Evolutionary conservation across 169 alveolate genomes (phyloP), one percentile per base, ranked within the genome.

Genomic region (Cryptosporidium ryanae): DNA sequence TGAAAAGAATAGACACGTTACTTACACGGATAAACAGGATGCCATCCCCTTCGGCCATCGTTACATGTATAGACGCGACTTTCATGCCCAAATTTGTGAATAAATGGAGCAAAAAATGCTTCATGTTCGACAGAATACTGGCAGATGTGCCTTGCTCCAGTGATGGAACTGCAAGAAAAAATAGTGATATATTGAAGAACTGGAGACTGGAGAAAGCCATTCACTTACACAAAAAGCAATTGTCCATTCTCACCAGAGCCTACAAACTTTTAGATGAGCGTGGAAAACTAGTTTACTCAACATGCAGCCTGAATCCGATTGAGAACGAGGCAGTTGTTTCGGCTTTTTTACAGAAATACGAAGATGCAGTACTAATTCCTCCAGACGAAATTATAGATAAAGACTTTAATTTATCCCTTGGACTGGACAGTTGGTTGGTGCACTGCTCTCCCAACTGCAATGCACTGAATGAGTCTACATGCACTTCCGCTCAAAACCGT

Each of bases 111-210:
- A 83, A 82, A 65, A 63, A 18, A 17, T 59, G 57, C 52, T 94
- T 94, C 38, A 92, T 89, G 52, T 96, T 95, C 54, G 98, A 96
- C 84, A 93, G 96, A 21, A 94, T 96, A 15, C 91, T 96, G 49
- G 96, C 98, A 89, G 99, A 98, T 84, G 98, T 97, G 1, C 99
- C 99, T 17, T 98, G 99, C 87, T 93, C 98, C 65, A 97, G 99
- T 3, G 99, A 98, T 87, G 99, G 99, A 18, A 98, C 99, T 4
- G 87, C 96, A 63, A 93, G 99, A 84, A 98, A 98, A 91, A 93
- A 96, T 49, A 97, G 97, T 15, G 92, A 93, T 64, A 92, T 96
- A 32, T 97, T 99, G 98, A 93, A 90, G 57, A 94, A 92, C 55
- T 98, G 99, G 99, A 94, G 91, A 82, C 89, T 97, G n/a, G 92